Base-by-base conservation (phyloP, 352 stramenopile genomes). In the Phytopythium aichiense region DNA sequence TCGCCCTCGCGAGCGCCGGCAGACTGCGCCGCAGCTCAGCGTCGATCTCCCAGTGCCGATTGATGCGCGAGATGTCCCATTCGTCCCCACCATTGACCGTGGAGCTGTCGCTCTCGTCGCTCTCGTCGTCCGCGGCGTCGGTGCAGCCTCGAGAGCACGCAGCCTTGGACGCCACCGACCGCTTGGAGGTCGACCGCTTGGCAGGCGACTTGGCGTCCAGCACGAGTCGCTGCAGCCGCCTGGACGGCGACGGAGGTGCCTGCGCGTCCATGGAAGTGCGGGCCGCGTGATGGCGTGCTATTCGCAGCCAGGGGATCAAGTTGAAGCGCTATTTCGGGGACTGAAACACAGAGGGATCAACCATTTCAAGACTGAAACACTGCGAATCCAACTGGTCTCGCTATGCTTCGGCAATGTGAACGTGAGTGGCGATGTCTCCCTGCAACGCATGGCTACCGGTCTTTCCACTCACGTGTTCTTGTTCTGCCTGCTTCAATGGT, bases 21-120 rank as follows among this genome's bases (percentile, higher is more conserved):
- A 92, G 66, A 28, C 63, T 85, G 30, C 79, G 77, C 23, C 66
- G 65, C 35, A 91, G 67, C 20, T 91, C 81, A 9, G 65, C 31
- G 56, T 90, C 80, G 63, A 90, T 92, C 57, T 81, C 79, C 84
- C 84, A 92, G 62, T 77, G 77, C 43, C 82, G 81, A 69, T 87
- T 91, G 59, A 92, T 63, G 12, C 81, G 73, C 31, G 74, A 85
- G 64, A 92, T 90, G 37, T 91, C 78, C 84, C 84, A 92, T 33
- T 58, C 61, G 40, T 65, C 62, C 16, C 37, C 55, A 20, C 11
- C 8, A 4, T 33, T 25, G 8, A 11, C 38, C 13, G 22, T 1
- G 7, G 23, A 7, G 7, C 4, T 23, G 20, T 25, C n/a, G 42
- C 42, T 49, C 20, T 49, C 42, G 22, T 52, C 38, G 25, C 43